Conservation (phyloP, 805 yeast species). For the Candida anglica region DNA sequence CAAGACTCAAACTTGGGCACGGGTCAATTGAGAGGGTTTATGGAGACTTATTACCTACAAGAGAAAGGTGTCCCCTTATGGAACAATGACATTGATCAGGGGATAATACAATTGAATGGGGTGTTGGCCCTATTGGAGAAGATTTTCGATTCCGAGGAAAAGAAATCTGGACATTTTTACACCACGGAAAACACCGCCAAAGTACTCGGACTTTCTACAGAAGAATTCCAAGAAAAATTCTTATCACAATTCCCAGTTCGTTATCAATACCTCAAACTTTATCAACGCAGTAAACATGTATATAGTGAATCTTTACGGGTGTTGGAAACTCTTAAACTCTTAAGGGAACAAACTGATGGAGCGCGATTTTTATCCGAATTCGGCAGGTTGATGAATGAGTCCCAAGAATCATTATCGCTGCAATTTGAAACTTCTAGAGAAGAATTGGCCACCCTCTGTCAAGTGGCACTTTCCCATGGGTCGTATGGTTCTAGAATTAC, state of each 20-base stretch:
- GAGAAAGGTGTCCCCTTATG: conserved; percentile 28
- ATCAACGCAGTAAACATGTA: conserved; percentile 60
- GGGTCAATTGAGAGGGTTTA: conserved; percentile 63
- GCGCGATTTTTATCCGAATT: conserved; percentile 37
- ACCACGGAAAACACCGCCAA: conserved; percentile 45
- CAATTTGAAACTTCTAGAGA: conserved; percentile 53
- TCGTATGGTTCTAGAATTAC: conserved; percentile 67
- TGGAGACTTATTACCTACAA: conserved; percentile 45
- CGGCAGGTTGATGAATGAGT: conserved; percentile 55
- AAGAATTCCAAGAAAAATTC: conserved; percentile 42
- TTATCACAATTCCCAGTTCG: conserved; percentile 53
- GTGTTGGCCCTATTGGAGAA: conserved; percentile 43
- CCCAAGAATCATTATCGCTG: conserved; percentile 50
- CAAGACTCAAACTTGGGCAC: conserved; percentile 49
- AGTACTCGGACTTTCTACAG: conserved; percentile 36
- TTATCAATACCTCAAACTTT: conserved; percentile 51
- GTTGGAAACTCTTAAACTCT: conserved; percentile 41
- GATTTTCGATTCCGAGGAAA: conserved; percentile 24
- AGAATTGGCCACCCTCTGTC: conserved; percentile 50
- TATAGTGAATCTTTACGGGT: conserved; percentile 60
- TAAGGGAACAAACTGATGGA: conserved; percentile 23
- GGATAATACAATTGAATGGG: conserved; percentile 33
- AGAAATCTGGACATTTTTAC: conserved; percentile 47
- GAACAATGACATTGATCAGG: conserved; percentile 42
- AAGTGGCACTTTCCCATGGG: conserved; percentile 52